phyloP scores from a whole-genome alignment of 1,284 basidiomycete genomes.

The Pseudozyma sp. region DNA sequence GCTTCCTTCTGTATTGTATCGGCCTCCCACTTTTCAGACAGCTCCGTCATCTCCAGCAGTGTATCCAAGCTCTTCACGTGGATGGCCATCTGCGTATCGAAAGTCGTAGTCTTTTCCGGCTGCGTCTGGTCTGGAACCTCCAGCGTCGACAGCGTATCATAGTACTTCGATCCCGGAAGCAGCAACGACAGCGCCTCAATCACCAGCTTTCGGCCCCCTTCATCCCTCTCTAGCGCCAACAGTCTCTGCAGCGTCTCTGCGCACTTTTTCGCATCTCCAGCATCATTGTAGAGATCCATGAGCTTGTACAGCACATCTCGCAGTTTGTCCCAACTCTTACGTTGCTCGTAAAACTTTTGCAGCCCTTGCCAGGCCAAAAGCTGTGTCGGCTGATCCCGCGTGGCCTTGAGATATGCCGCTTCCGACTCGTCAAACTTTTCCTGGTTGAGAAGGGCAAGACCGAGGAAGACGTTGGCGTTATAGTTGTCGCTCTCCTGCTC shows the following conservation, averaged over 20 bases:
- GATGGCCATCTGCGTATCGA: conserved; percentile 75
- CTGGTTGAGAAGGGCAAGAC: conserved; percentile 57
- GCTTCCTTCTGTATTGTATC: conserved; percentile 56
- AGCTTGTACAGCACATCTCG: conserved; percentile 60
- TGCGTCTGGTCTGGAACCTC: conserved; percentile 81
- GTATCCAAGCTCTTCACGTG: conserved; percentile 72
- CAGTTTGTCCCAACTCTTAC: conserved; percentile 64
- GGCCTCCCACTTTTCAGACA: conserved; percentile 53
- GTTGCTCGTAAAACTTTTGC: conserved; percentile 69
- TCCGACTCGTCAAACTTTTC: conserved; percentile 53
- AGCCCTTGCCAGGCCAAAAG: conserved; percentile 70
- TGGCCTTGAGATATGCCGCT: conserved; percentile 67
- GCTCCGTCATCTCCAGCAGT: conserved; percentile 56
- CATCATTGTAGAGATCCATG: conserved; percentile 60
- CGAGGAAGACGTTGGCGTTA: conserved; percentile 65
- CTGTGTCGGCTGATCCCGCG: conserved; percentile 63
- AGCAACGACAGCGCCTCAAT: conserved; percentile 75
- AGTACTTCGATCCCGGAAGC: conserved; percentile 80
- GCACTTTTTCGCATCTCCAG: conserved; percentile 78
- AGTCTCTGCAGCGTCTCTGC: conserved; percentile 83
- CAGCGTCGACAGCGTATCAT: conserved; percentile 76
- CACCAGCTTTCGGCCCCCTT: conserved; percentile 70
- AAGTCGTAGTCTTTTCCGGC: conserved; percentile 72
- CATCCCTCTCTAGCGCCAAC: conserved; percentile 76
- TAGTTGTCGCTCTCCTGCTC: conserved; percentile 64